Evolutionary conservation across 192 early-diverging fungal species (phyloP), one percentile per base, ranked within the genome.

Genomic region (Coemansia guatemalensis): DNA sequence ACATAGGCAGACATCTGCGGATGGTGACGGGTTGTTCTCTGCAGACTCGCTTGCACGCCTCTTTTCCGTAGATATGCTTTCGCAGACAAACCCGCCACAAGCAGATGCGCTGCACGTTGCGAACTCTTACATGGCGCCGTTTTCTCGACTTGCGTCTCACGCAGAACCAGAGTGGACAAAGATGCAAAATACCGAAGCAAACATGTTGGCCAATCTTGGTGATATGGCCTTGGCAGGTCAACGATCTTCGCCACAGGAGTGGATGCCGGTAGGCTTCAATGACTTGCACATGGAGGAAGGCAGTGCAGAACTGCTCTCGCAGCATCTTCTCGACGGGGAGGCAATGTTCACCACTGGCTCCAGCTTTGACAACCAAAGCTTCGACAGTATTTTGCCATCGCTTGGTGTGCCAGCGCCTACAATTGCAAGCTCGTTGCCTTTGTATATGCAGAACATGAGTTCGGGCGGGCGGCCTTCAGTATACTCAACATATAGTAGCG

Each of bases 31-130:
- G 5, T 44, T 56, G 29, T 65, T 74, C 35, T 79, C 77, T 8
- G 71, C 67, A 1, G 71, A 69, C 44, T 67, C 64, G 9, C 64
- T 79, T 48, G 58, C 71, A 11, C 67, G 60, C 2, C 64, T 79
- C 51, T 65, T 79, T 14, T 73, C 77, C 21, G 77, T 79, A 2
- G 77, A 79, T 44, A 79, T 79, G 77, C 29, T 74, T 8, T 71
- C 77, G n/a, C 52, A 60, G 44, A 44, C 68, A 8, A 67, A 67
- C 51, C 48, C 63, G 21, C 71, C 68, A 14, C 48, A 71, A 17
- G 39, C 59, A 5, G 68, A 79, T 24, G 60, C 74, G 17, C 56
- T 79, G 12, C 71, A 74, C 56, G 35, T 63, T 8, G 77, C 60
- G 11, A 79, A 79, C 54, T 67, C 71, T 6, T 79, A 53, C 32